Evolutionary conservation across 1,284 basidiomycete species (phyloP).

Genomic region (Naganishia sp.): DNA sequence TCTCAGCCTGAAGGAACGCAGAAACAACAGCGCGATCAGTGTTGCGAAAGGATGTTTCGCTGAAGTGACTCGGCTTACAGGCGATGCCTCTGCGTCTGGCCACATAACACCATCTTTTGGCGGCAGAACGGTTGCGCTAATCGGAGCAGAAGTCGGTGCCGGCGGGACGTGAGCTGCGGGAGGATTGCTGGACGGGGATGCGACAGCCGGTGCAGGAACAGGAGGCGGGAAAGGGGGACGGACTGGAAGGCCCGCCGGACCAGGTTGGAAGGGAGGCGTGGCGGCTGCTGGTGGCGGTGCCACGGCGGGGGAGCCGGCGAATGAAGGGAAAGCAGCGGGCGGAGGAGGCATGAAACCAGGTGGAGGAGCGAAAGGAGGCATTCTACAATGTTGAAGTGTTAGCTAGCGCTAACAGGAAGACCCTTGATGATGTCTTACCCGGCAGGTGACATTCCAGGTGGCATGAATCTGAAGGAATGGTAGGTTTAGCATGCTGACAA

Average conservation of each 20-base stretch:
- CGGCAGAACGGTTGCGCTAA: slow-evolving; percentile 39
- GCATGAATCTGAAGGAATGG: slow-evolving; percentile 4
- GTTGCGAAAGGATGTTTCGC: slow-evolving; percentile 55
- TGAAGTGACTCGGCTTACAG: slow-evolving; percentile 36
- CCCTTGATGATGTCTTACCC: slow-evolving; percentile 5
- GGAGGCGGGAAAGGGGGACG: slow-evolving; percentile 30
- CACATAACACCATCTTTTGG: slow-evolving; percentile 54
- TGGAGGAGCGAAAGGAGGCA: slow-evolving; percentile 37
- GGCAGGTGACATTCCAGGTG: slow-evolving; percentile 14
- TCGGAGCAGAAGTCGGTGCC: slow-evolving; percentile 8
- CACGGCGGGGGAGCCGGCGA: slow-evolving; percentile 35
- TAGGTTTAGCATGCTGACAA: background rate
- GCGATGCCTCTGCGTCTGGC: slow-evolving; percentile 50
- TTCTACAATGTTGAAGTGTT: slow-evolving; percentile 37
- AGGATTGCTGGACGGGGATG: background rate
- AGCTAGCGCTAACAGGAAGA: background rate
- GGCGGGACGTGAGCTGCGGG: slow-evolving; percentile 24
- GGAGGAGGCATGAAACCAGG: slow-evolving; percentile 39
- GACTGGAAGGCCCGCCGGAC: slow-evolving; percentile 42
- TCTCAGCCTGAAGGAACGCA: slow-evolving; percentile 57
- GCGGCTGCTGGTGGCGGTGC: slow-evolving; percentile 39
- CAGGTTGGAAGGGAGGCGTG: slow-evolving; percentile 32
- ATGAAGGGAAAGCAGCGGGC: slow-evolving; percentile 36
- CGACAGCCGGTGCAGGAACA: background rate
- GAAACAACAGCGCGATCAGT: background rate